Conservation (phyloP, 1,139 yeast species). For the Tardiomyces blankii region DNA sequence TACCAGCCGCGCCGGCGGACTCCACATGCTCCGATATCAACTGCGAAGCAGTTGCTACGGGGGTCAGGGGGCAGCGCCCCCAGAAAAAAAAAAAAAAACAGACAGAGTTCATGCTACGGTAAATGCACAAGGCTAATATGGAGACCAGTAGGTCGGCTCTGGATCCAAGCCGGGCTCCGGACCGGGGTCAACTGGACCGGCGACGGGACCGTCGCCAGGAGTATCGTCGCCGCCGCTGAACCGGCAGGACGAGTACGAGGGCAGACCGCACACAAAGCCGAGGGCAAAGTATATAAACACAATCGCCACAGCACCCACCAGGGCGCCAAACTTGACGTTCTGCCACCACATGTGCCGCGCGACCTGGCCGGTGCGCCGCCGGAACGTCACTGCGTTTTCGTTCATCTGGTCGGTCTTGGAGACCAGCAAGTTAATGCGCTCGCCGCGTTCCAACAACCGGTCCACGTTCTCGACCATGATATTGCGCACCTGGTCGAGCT, state of each 20-base stretch:
- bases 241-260: background rate
- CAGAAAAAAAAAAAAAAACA: too few species aligned
- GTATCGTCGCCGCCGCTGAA: too few species aligned
- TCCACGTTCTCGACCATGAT: constrained; percentile 33
- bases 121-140: too few species aligned
- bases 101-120: too few species aligned
- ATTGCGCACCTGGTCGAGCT: constrained; percentile 29
- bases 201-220: too few species aligned
- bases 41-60: too few species aligned
- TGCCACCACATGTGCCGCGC: constrained; percentile 44
- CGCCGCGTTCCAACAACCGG: constrained; percentile 63
- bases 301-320: background rate
- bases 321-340: constrained; percentile 11
- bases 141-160: too few species aligned
- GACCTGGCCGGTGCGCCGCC: constrained; percentile 56
- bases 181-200: too few species aligned
- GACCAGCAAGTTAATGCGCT: constrained; percentile 60
- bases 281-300: background rate
- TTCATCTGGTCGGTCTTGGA: constrained; percentile 74
- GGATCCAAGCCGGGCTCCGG: too few species aligned
- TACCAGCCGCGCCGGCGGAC: too few species aligned
- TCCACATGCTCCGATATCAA: too few species aligned
- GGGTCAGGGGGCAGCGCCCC: too few species aligned
- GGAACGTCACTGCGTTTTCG: constrained; percentile 57
- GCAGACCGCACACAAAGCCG: background rate